These are phyloP conservation scores for Flaveria bidentis DNA, from an alignment of 129 eudicot species.

Conservation along the genomic window DNA sequence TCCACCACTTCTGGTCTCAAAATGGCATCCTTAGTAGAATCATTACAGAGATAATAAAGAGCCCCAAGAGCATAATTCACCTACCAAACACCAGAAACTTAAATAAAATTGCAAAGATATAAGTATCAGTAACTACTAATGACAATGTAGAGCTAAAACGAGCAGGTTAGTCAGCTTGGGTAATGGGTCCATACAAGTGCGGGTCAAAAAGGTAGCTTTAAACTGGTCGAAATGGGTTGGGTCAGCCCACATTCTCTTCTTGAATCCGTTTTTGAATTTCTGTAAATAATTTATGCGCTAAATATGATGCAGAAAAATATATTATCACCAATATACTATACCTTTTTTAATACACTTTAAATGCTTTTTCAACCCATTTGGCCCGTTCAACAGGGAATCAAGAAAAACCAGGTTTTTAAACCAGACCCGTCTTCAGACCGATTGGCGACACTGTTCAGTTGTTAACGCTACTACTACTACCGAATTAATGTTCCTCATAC, in stretches of 20 bases:
- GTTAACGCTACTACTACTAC: too few species aligned
- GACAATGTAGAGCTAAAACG: not conserved
- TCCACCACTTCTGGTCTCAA: constrained; percentile 72
- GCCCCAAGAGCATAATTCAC: constrained; percentile 82
- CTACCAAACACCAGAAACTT: constrained; percentile 34
- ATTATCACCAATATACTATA: not conserved
- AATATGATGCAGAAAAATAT: not conserved
- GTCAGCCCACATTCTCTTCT: not conserved
- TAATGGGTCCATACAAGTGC: not conserved
- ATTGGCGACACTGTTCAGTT: not conserved
- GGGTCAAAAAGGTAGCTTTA: not conserved
- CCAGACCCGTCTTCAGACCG: not conserved
- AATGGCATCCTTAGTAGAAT: constrained; percentile 51
- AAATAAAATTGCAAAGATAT: not conserved
- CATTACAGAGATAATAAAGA: constrained; percentile 70
- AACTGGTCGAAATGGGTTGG: not conserved
- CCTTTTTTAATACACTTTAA: not conserved
- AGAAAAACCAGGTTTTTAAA: not conserved
- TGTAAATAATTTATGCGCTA: not conserved
- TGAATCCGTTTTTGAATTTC: not conserved
- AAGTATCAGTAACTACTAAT: not conserved
- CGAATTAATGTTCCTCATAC: not conserved
- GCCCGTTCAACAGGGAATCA: not conserved
- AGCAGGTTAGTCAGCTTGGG: not conserved
- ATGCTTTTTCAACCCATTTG: not conserved